Base-by-base conservation (phyloP, 768 basidiomycete genomes). In the Rossbeevera mucosa region DNA sequence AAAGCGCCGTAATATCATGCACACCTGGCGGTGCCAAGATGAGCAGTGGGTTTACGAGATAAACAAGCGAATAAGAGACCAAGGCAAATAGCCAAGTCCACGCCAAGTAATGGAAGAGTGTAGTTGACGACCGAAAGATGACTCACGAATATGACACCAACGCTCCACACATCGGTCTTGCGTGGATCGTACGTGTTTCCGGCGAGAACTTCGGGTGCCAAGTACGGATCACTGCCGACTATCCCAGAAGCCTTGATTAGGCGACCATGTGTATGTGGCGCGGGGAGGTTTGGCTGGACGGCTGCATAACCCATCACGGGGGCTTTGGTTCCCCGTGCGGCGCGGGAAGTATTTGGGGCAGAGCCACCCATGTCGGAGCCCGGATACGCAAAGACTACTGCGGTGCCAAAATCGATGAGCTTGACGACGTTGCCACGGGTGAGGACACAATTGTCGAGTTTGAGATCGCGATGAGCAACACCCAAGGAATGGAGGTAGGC, bases 391-490 rank as follows among this genome's bases (percentile, higher is more conserved):
- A 99, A 99, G 54, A 99, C 94, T 57, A 94, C 94, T n/a, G 96
- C 96, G 5, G 96, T 99, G 48, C 96, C 96, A 73, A 99, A 99
- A 72, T 99, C 96, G 73, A 99, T 99, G 59, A 99, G 81, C 70
- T 99, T 99, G 76, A 99, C 91, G 59, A 96, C 81, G 65, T 97
- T 93, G 64, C 87, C 79, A 3, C 76, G 76, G n/a, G 90, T 95
- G 91, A 99, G 96, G 74, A 99, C 96, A 71, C 96, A 98, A 70
- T 99, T 99, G 76, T 99, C 96, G 54, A 99, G 88, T 72, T 99
- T 99, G 73, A 99, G 83, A 71, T 99, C 96, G 42, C 96, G 91
- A 66, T 99, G 96, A 5, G 96, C 96, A 47, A 98, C 86, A 24
- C 96, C 96, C 76, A 98, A 85, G 59, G 91, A 88, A 72, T 99